These are phyloP conservation scores for Termitomyces sp. DNA, from an alignment of 768 basidiomycete species.

Conservation along the genomic window DNA sequence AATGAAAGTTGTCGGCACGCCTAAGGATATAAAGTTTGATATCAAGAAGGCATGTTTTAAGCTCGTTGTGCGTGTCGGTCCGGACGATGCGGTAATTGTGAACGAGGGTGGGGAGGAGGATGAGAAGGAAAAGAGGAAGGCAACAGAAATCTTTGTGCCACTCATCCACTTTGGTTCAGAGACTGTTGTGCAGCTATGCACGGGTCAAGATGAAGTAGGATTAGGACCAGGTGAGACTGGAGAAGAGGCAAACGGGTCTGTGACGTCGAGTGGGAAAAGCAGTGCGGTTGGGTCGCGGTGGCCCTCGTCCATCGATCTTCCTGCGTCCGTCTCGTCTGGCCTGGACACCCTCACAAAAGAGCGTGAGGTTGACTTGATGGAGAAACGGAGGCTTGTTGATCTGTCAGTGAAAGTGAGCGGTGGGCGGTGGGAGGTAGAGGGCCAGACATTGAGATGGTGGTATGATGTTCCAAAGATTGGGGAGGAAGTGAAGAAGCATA, in stretches of 20 bases:
- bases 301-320: conserved; percentile 11
- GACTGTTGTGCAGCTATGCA: conserved; percentile 4
- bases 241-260: conserved; percentile 13
- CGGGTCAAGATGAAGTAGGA: neutral
- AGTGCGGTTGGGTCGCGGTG: conserved; percentile 12
- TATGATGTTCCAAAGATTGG: conserved; percentile 36
- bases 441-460: conserved; percentile 50
- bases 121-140: conserved; percentile 27
- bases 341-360: neutral
- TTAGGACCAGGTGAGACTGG: conserved; percentile 6
- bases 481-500: conserved; percentile 26
- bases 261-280: conserved; percentile 5
- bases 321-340: neutral
- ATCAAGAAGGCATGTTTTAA: conserved; percentile 65
- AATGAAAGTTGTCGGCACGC: conserved; percentile 62
- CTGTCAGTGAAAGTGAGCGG: conserved; percentile 38
- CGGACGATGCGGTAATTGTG: conserved; percentile 42
- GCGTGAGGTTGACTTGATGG: neutral
- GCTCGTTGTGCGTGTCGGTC: conserved; percentile 55
- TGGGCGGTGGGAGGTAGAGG: conserved; percentile 38
- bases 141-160: conserved; percentile 92
- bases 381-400: conserved; percentile 28
- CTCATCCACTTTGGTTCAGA: conserved; percentile 78
- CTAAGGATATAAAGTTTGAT: conserved; percentile 68
- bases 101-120: conserved; percentile 18